Percentiles rank a stretch among this genome's conserved stretches.
phyloP scores from a whole-genome alignment of 768 basidiomycete species.

The Pleurotus tuoliensis region DNA sequence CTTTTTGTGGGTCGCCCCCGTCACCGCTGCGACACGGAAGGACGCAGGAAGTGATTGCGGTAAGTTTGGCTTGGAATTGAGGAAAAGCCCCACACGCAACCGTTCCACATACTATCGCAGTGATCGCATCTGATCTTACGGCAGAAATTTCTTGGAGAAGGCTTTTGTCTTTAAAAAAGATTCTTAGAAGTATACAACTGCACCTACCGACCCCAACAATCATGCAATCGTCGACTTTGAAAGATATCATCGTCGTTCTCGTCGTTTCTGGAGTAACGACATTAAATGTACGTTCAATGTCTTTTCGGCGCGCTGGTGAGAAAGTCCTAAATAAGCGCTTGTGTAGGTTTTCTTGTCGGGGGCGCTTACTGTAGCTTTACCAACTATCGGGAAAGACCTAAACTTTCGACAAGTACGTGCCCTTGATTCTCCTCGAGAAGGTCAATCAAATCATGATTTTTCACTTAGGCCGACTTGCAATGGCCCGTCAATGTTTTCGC shows the following conservation, averaged over 20 bases:
- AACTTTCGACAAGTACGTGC: slow-evolving; percentile 15
- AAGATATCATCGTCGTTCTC: slow-evolving; percentile 15
- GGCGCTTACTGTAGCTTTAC: slow-evolving; percentile 22
- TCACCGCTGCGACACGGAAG: background rate
- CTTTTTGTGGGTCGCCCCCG: background rate
- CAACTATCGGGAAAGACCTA: slow-evolving; percentile 22
- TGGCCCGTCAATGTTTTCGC: slow-evolving; percentile 23
- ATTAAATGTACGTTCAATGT: slow-evolving; percentile 14
- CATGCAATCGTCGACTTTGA: slow-evolving; percentile 7
- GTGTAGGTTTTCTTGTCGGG: slow-evolving; percentile 19
- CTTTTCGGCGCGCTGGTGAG: background rate
- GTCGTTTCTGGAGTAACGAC: slow-evolving; percentile 22
- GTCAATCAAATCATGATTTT: background rate
- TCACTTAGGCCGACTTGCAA: slow-evolving; percentile 12
- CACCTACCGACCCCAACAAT: background rate
- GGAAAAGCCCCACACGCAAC: background rate
- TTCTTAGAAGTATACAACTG: background rate
- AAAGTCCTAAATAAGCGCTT: background rate
- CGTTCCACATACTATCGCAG: background rate
- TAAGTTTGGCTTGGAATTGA: background rate
- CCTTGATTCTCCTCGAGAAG: background rate
- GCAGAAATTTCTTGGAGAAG: background rate
- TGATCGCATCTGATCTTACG: background rate
- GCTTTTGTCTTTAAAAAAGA: background rate
- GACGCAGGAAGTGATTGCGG: too few species aligned